Conservation (phyloP, 2,329 filamentous ascomycete genomes). For the Pestalotiopsis fici region DNA sequence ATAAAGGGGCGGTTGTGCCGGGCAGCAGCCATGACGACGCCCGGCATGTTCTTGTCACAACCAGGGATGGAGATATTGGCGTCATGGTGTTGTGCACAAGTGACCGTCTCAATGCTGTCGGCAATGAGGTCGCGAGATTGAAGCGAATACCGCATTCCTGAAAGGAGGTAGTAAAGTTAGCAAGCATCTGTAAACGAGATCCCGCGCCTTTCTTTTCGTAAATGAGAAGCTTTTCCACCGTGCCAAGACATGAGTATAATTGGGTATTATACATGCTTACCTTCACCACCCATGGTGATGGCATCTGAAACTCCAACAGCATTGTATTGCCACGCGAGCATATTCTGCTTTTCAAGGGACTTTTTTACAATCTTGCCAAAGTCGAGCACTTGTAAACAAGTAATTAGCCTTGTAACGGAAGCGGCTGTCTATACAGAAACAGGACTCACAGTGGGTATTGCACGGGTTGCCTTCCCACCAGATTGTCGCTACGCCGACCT, state of each 20-base stretch:
- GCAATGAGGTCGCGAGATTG: conserved; percentile 91
- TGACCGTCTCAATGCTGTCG: conserved; percentile 97
- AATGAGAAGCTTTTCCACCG: too few relatives aligned
- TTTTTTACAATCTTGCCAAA: conserved; percentile 87
- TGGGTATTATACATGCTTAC: conserved; percentile 42
- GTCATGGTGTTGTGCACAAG: conserved; percentile 99
- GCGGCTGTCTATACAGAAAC: not conserved
- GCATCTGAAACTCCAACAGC: conserved; percentile 87
- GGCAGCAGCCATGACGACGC: conserved; percentile 83
- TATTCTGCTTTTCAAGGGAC: conserved; percentile 75
- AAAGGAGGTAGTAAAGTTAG: too few relatives aligned
- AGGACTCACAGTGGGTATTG: conserved; percentile 62
- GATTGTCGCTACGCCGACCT: conserved; percentile 87
- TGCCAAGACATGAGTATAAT: not conserved
- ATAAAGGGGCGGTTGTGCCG: conserved; percentile 86
- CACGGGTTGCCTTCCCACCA: conserved; percentile 99
- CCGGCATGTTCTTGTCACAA: conserved; percentile 99
- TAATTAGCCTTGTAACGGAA: conserved; percentile 42
- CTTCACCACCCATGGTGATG: conserved; percentile 94
- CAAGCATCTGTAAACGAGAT: too few relatives aligned
- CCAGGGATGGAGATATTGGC: conserved; percentile 95
- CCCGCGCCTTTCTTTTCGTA: too few relatives aligned
- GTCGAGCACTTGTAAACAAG: conserved; percentile 65
- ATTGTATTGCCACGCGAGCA: conserved; percentile 95
- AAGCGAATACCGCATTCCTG: conserved; percentile 91